Evolutionary conservation across 768 basidiomycete species (phyloP).

Genomic region (Phallus indusiatus): DNA sequence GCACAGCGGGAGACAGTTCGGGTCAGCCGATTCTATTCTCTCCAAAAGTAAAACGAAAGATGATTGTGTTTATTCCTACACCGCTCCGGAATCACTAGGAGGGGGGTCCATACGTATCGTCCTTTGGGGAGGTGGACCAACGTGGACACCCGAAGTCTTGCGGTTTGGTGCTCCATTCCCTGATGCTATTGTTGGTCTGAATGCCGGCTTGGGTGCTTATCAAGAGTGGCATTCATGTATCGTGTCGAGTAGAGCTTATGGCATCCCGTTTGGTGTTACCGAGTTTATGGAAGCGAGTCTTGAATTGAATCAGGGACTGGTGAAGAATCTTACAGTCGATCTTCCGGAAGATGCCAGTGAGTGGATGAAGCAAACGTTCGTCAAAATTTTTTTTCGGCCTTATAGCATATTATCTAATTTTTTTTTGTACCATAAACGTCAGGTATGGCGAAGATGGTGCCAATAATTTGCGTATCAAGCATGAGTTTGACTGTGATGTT

Average conservation of each 20-base stretch:
- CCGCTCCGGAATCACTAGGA: slow-evolving; percentile 28
- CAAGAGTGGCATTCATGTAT: slow-evolving; percentile 22
- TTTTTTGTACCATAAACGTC: not conserved
- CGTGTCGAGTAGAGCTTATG: not conserved
- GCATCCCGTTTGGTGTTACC: slow-evolving; percentile 9
- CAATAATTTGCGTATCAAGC: not conserved
- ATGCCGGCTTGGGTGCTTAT: slow-evolving; percentile 31
- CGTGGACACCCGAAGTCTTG: slow-evolving; percentile 10
- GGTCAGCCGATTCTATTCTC: slow-evolving; percentile 10
- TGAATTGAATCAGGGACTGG: not conserved
- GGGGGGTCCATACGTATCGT: slow-evolving; percentile 29
- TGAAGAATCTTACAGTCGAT: not conserved
- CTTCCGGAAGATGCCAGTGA: not conserved
- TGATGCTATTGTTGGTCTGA: slow-evolving; percentile 33
- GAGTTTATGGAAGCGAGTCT: slow-evolving; percentile 8
- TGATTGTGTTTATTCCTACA: slow-evolving; percentile 26
- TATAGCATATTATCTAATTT: not conserved
- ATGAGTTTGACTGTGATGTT: not conserved
- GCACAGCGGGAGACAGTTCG: slow-evolving; percentile 1
- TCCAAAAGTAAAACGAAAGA: slow-evolving; percentile 23
- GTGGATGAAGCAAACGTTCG: slow-evolving; percentile 4
- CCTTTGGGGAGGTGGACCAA: slow-evolving; percentile 22
- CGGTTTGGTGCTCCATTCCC: slow-evolving; percentile 16
- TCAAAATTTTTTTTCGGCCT: not conserved
- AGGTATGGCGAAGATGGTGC: not conserved